Percentiles rank a stretch among this genome's conserved stretches.
Conservation (phyloP, 495 filamentous ascomycete genomes). For the Aspergillus biplanus region DNA sequence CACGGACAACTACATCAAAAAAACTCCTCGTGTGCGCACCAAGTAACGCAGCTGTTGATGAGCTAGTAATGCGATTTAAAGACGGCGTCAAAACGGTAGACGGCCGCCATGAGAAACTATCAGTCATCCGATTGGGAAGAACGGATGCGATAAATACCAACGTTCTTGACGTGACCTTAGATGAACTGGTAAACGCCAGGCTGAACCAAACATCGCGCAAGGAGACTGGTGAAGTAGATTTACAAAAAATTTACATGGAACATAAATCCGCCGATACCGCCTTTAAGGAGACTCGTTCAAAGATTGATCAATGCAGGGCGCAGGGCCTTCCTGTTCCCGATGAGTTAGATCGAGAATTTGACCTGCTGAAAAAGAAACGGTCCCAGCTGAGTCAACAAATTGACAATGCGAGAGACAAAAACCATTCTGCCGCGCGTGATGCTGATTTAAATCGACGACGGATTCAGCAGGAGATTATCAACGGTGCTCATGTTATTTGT, state of each 20-base stretch:
- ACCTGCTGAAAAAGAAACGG: conserved; percentile 71
- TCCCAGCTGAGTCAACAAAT: conserved; percentile 77
- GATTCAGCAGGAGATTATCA: conserved; percentile 87
- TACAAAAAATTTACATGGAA: conserved; percentile 79
- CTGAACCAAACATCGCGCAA: conserved; percentile 54
- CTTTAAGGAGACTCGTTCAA: conserved; percentile 65
- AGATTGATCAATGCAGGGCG: conserved; percentile 70
- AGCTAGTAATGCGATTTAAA: conserved; percentile 92
- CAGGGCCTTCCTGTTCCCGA: conserved; percentile 61
- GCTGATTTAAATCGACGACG: conserved; percentile 82
- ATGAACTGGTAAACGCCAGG: conserved; percentile 81
- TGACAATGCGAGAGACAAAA: conserved; percentile 81
- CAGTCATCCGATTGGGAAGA: conserved; percentile 87
- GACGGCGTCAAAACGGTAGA: conserved; percentile 78
- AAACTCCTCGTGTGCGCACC: conserved; percentile 95
- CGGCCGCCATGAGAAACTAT: conserved; percentile 72
- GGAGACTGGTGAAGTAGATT: conserved; percentile 55
- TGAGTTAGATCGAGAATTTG: conserved; percentile 77
- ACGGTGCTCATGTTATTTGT: conserved; percentile 89
- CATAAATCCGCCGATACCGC: conserved; percentile 75
- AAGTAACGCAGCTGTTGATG: conserved; percentile 96
- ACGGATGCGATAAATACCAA: conserved; percentile 91
- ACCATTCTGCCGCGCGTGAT: conserved; percentile 74
- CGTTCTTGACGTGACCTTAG: conserved; percentile 89
- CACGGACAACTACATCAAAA: conserved; percentile 55